Base-by-base conservation (phyloP, 176 grass and related monocot species). In the Saccharum spontaneum region DNA sequence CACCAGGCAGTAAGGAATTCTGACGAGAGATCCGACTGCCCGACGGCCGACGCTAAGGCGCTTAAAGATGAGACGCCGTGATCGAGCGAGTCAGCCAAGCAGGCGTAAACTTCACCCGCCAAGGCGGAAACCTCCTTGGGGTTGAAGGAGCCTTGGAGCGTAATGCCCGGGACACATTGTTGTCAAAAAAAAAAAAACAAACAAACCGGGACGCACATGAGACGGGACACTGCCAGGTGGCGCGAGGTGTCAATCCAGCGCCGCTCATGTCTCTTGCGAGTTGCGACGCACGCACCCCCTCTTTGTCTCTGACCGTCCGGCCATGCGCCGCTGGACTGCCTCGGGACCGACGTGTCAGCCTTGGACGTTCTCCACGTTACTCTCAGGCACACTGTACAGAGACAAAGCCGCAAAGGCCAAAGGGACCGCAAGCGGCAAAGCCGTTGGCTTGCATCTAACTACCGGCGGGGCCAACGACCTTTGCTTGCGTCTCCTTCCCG, bases 381-480 rank as follows among this genome's bases (percentile, higher is more conserved):
- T 39, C 20, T 2, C 7, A 13, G 18, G 8, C 18, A 18, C 59
- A n/a, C 9, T 3, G 33, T 34, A 34, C 0, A 39, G 37, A 41
- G 10, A 43, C 67, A 23, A 22, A n/a, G 68, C 68, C 20, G 1
- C 66, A 50, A 36, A 15, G 18, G 1, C 79, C 15, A 30, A 7
- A 14, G 65, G 73, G 78, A 78, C 66, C 43, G 66, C 68, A 57
- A 82, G 79, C 66, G 71, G 44, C 79, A 66, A 71, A 46, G 79
- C 73, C 66, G 84, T 90, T 83, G 84, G 74, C 66, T 54, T 54
- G 59, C 84, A 40, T 87, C 88, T 71, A 90, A 84, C 85, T 5
- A 87, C 85, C 80, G 85, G 52, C 39, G 22, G 67, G 67, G 62
- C 62, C 89, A 87, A 87, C 75, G 60, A 80, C 61, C 89, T 75